phyloP scores from a whole-genome alignment of 768 basidiomycete species.

The Leccinum aurantiacum region DNA sequence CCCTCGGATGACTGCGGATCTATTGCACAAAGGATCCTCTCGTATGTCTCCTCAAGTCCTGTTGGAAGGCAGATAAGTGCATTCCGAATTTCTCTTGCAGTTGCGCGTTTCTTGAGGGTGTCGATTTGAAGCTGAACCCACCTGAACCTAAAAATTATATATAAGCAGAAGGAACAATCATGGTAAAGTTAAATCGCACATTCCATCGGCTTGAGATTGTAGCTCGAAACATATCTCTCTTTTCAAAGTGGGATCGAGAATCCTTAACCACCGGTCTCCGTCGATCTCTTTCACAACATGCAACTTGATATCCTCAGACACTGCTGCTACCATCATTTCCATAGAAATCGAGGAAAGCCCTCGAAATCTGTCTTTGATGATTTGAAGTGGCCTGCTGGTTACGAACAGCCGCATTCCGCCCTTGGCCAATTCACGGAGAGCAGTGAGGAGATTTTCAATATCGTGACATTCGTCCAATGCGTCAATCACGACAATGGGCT shows the following conservation, averaged over 20 bases:
- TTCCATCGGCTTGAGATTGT: slow-evolving; percentile 9
- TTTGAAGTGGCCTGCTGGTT: slow-evolving; percentile 13
- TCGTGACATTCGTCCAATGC: slow-evolving; percentile 21
- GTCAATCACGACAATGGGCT: slow-evolving; percentile 15
- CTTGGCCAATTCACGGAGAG: neutral
- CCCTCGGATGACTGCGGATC: neutral
- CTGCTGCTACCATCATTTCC: neutral
- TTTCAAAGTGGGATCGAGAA: slow-evolving; percentile 1
- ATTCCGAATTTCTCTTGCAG: neutral
- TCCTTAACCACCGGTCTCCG: slow-evolving; percentile 1
- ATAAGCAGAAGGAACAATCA: neutral
- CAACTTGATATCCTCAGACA: slow-evolving; percentile 10
- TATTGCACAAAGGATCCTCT: slow-evolving; percentile 15
- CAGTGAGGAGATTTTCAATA: slow-evolving; percentile 1
- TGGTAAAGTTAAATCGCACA: neutral
- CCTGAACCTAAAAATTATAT: slow-evolving; percentile 12
- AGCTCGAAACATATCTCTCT: slow-evolving; percentile 2
- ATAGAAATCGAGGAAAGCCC: slow-evolving; percentile 11
- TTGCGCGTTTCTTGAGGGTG: slow-evolving; percentile 5
- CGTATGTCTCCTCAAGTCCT: slow-evolving; percentile 19
- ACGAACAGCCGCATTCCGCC: slow-evolving; percentile 11
- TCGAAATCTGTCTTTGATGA: slow-evolving; percentile 3
- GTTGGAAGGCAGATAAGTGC: slow-evolving; percentile 12
- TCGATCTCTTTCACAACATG: slow-evolving; percentile 10
- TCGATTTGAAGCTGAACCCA: slow-evolving; percentile 23